Evolutionary conservation across 345 rosid species (phyloP), one percentile per base, ranked within the genome.

Genomic region (Eucalyptus pauciflora): DNA sequence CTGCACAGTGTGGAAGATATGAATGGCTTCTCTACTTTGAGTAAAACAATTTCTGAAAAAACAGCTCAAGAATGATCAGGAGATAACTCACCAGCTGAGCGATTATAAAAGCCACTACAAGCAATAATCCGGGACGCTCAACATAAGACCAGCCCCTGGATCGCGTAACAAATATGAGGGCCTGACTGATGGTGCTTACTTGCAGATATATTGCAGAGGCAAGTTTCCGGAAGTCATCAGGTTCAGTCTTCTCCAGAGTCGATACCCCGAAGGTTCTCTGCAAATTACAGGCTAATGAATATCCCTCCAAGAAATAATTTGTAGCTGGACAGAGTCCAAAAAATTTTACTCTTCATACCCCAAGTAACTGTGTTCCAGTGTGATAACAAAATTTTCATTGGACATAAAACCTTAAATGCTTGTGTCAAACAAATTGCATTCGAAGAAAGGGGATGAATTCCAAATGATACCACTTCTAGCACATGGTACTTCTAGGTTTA

Each of bases 181-280:
- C 99, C 92, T 97, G 99, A 92, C 99, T 98, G 91, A 97, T 93
- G 48, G 91, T 98, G 94, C 99, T 98, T 87, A 98, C 99, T 97
- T 98, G 99, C 89, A 98, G 90, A 94, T 98, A 98, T 58, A 98
- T 90, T 52, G 99, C 99, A 33, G 99, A 96, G 90, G 99, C 99
- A 89, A 97, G 99, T 94, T 98, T 98, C 81, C 96, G 92, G 92
- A 93, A 91, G 93, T 97, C 99, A 90, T 98, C 97, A 89, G 96
- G 97, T 81, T 98, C 97, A 20, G 97, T 94, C 93, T 97, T 94
- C 94, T 98, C 97, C 80, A 98, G 95, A 58, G 98, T 95, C 7
- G 98, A 17, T 87, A 98, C 99, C 76, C 99, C 96, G 58, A 98
- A 98, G 48, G 90, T 87, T 89, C 97, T 91, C 99, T 98, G 94